Conservation (phyloP, 202 grass and related monocot genomes). For the Eragrostis tef region DNA sequence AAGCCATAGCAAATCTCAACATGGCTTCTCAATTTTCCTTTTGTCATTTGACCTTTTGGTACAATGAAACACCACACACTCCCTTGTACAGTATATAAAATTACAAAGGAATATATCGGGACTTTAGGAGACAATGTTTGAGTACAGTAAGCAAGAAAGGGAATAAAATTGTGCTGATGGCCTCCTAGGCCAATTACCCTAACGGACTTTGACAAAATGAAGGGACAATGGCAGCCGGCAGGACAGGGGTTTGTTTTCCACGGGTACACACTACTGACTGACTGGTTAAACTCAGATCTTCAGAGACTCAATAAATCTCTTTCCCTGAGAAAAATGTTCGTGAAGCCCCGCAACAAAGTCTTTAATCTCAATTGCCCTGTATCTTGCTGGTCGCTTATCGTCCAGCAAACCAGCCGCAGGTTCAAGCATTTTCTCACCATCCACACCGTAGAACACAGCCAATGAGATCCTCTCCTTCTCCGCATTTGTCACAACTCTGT, state of each 20-base stretch:
- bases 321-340: constrained; percentile 46
- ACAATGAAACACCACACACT: too few species aligned
- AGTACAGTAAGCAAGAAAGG: too few species aligned
- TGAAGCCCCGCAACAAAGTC: constrained; percentile 42
- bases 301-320: constrained; percentile 44
- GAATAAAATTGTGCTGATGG: too few species aligned
- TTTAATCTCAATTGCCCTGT: constrained; percentile 46
- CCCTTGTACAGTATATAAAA: too few species aligned
- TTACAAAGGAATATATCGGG: too few species aligned
- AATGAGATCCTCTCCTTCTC: constrained; percentile 57
- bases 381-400: constrained; percentile 40
- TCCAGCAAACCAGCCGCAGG: constrained; percentile 40
- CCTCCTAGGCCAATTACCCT: too few species aligned
- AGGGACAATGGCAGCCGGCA: neutral
- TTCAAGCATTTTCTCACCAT: constrained; percentile 45
- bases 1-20: too few species aligned
- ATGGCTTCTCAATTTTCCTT: too few species aligned
- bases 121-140: too few species aligned
- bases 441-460: constrained; percentile 48
- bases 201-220: too few species aligned
- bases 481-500: constrained; percentile 53
- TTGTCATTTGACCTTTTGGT: too few species aligned
- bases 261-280: neutral
- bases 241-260: neutral
- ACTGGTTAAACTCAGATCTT: constrained; percentile 27